Base-by-base conservation (phyloP, 2,329 filamentous ascomycete genomes). In the Coleophoma eucalyptorum region DNA sequence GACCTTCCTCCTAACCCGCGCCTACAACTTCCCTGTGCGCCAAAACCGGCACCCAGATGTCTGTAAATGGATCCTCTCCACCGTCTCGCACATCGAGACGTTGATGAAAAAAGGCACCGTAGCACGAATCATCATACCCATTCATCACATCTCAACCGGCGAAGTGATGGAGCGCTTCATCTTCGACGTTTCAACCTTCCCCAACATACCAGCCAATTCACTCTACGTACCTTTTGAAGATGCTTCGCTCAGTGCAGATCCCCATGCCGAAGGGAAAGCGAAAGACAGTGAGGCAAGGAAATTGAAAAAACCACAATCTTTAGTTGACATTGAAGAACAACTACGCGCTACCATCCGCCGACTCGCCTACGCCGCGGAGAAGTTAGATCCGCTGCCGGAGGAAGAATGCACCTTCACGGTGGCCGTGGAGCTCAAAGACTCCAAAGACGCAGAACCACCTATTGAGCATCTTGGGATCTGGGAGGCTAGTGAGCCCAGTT, bases 361-460 rank as follows among this genome's bases (percentile, higher is more conserved):
- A 43, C 70, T 93, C 13, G 78, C 81, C 0, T 78, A 82, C 52
- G 77, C 80, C 3, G 81, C 76, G 8, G 76, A 83, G 53, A 76
- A 72, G 50, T 73, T 90, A 55, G 70, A 67, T 0, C 67, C 75
- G 0, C 64, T 91, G 19, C 86, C 87, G 0, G 26, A 26, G 26
- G 68, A 75, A 2, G 78, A 79, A 1, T 90, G 87, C 65, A 87
- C 86, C 0, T 93, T 89, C 66, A 89, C 87, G 0, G 67, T 93
- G n/a, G 86, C 84, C 0, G 78, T 93, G 38, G 89, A 93, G 67
- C 65, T 92, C 56, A 80, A 79, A 37, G 80, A 86, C 19, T 75
- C 83, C 38, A 75, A 74, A 0, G 68, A 77, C 11, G 74, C 48
- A 1, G 34, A 48, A 15, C 58, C 80, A 10, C 83, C 82, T 0